Percentiles rank a stretch among this genome's conserved stretches.
phyloP scores from a whole-genome alignment of 139 green algal genomes.

The Choricystis sp. region DNA sequence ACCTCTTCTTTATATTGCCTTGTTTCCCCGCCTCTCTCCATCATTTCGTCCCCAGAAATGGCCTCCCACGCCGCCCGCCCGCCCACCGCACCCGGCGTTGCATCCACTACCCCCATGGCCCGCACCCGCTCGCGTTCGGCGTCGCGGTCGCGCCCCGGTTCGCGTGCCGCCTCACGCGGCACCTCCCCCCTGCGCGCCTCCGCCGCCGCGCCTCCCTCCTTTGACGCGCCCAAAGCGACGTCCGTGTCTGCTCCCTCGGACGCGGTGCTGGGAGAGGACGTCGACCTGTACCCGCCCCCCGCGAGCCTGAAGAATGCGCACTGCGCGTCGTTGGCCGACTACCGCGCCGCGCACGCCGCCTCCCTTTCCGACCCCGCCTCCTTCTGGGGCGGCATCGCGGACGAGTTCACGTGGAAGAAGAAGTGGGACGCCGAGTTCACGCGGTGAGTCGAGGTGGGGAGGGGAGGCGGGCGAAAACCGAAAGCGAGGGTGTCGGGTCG shows the following conservation, averaged over 20 bases:
- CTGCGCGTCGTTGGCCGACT: neutral
- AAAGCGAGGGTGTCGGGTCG: too few relatives aligned
- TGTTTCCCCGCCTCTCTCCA: too few relatives aligned
- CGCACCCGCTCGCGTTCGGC: neutral
- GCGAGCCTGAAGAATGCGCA: neutral
- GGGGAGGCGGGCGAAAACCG: neutral
- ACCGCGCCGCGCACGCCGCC: neutral
- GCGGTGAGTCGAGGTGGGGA: conserved; percentile 6
- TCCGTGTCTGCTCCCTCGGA: too few relatives aligned
- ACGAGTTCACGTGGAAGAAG: conserved; percentile 79
- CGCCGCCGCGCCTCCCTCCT: too few relatives aligned
- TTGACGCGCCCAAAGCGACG: too few relatives aligned
- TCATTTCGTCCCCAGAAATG: too few relatives aligned
- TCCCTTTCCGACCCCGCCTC: conserved; percentile 1
- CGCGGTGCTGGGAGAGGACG: too few relatives aligned
- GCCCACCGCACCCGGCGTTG: too few relatives aligned
- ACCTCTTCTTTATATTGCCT: too few relatives aligned
- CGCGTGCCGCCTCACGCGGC: neutral
- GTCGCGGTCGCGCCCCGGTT: neutral
- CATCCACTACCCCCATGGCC: too few relatives aligned
- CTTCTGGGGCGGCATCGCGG: conserved; percentile 81
- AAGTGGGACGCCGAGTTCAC: conserved; percentile 35
- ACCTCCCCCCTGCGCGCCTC: neutral
- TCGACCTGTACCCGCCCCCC: too few relatives aligned
- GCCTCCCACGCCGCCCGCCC: too few relatives aligned